Conservation (phyloP, 305 asterid genomes). For the Fraxinus sp. region DNA sequence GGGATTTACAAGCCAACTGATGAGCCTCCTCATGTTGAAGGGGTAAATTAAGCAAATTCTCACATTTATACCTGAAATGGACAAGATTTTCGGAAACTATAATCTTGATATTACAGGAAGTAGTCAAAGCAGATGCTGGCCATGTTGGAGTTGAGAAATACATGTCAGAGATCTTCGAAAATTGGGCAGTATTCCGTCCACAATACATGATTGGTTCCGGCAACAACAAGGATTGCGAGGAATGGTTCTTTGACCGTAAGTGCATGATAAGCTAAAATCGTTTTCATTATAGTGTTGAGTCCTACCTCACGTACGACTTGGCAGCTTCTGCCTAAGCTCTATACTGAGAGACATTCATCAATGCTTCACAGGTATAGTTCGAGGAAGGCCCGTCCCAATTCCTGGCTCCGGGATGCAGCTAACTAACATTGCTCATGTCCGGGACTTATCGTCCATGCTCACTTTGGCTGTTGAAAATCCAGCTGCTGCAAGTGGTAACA, state of each 20-base stretch:
- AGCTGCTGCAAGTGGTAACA: conserved; percentile 63
- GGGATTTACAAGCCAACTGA: conserved; percentile 91
- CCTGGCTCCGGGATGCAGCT: conserved; percentile 95
- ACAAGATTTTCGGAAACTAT: background rate
- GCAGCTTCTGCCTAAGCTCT: conserved; percentile 22
- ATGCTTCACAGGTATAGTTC: conserved; percentile 63
- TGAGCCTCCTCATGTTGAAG: conserved; percentile 95
- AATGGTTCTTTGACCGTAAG: conserved; percentile 99
- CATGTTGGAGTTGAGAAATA: conserved; percentile 89
- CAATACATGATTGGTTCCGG: conserved; percentile 98
- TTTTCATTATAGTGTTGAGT: background rate
- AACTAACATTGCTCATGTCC: conserved; percentile 80
- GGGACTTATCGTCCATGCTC: conserved; percentile 86
- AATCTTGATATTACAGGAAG: conserved; percentile 52
- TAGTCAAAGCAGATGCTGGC: conserved; percentile 85
- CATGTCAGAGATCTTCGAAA: conserved; percentile 58
- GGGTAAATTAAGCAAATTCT: conserved; percentile 46
- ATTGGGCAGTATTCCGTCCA: conserved; percentile 86
- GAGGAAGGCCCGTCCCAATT: conserved; percentile 73
- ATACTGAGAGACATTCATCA: conserved; percentile 5
- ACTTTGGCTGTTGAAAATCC: conserved; percentile 68
- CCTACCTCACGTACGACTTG: conserved; percentile 1
- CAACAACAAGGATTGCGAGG: conserved; percentile 95
- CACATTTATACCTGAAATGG: background rate
- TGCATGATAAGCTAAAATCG: background rate